Percentiles rank a stretch among this genome's conserved stretches.
phyloP scores from a whole-genome alignment of 2,329 filamentous ascomycete genomes.

The Tolypocladium sp. region DNA sequence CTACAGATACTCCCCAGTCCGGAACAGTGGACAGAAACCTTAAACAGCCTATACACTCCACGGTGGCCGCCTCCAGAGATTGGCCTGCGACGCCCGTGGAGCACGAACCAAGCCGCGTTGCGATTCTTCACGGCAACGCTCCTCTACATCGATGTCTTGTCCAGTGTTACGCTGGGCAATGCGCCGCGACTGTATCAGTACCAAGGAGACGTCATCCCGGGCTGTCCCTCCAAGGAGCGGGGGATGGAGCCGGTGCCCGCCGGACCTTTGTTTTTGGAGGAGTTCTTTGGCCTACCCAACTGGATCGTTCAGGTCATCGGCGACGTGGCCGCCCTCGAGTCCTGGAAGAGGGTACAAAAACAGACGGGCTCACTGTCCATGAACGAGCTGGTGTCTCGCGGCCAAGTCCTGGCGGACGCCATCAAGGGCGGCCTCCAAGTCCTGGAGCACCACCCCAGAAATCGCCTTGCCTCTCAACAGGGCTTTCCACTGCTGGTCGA shows the following conservation, averaged over 20 bases:
- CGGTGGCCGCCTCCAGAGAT: slow-evolving; percentile 24
- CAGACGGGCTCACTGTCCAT: slow-evolving; percentile 33
- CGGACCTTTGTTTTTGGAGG: slow-evolving; percentile 32
- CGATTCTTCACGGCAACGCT: slow-evolving; percentile 38
- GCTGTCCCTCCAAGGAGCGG: slow-evolving; percentile 11
- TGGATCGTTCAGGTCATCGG: slow-evolving; percentile 47
- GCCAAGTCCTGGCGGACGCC: slow-evolving; percentile 27
- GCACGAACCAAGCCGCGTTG: slow-evolving; percentile 35
- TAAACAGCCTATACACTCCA: slow-evolving; percentile 19
- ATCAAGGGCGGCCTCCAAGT: slow-evolving; percentile 22
- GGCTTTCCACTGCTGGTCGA: slow-evolving; percentile 5
- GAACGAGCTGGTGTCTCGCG: slow-evolving; percentile 35
- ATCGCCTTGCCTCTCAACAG: neutral
- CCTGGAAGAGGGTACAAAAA: slow-evolving; percentile 43
- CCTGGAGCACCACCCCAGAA: slow-evolving; percentile 14
- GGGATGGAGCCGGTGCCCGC: slow-evolving; percentile 10
- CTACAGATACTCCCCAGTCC: slow-evolving; percentile 31
- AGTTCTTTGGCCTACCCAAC: slow-evolving; percentile 47
- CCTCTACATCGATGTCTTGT: slow-evolving; percentile 39
- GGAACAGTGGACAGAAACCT: slow-evolving; percentile 25
- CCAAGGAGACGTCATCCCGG: slow-evolving; percentile 28
- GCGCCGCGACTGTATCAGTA: slow-evolving; percentile 32
- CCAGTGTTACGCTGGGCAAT: slow-evolving; percentile 34
- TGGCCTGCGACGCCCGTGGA: slow-evolving; percentile 26
- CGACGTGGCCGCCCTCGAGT: slow-evolving; percentile 41